Evolutionary conservation across 257 asterid species (phyloP).

Genomic region (Salvia miltiorrhiza): DNA sequence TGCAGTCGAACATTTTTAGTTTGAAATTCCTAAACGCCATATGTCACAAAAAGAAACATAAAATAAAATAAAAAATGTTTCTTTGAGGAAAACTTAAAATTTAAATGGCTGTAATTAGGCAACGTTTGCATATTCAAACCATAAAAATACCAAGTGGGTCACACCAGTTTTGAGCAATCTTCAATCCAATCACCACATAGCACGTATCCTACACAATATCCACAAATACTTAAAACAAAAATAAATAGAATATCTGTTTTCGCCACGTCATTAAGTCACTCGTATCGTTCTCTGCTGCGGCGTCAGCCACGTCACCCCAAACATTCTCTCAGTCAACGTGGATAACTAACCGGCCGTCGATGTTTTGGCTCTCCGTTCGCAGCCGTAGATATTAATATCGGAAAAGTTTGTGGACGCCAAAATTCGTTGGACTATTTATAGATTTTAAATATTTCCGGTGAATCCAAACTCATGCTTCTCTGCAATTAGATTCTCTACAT

Average conservation of each 20-base stretch:
- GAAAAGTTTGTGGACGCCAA: constrained; percentile 36
- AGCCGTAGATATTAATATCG: constrained; percentile 22
- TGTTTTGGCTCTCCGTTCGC: neutral
- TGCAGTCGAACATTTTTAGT: too few species aligned
- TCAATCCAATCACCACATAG: neutral
- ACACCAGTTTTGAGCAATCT: neutral
- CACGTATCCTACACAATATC: constrained; percentile 26
- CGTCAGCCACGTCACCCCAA: constrained; percentile 34
- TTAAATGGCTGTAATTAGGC: constrained; percentile 20
- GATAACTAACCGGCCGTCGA: constrained; percentile 18
- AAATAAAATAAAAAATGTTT: neutral
- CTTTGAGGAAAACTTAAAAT: neutral
- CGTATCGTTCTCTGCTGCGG: constrained; percentile 12
- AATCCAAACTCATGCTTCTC: neutral
- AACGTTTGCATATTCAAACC: constrained; percentile 23
- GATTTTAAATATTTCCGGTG: constrained; percentile 5
- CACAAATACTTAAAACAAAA: neutral
- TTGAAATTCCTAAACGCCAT: too few species aligned
- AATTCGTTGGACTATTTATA: constrained; percentile 22
- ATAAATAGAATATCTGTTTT: constrained; percentile 15
- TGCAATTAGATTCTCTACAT: constrained; percentile 5
- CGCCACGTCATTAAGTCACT: constrained; percentile 27
- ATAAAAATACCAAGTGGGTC: neutral
- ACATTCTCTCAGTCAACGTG: constrained; percentile 3
- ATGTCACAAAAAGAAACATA: neutral